These are phyloP conservation scores for Thermomucor indicae-seudaticae DNA, from an alignment of 371 early-diverging fungal species.

Conservation along the genomic window DNA sequence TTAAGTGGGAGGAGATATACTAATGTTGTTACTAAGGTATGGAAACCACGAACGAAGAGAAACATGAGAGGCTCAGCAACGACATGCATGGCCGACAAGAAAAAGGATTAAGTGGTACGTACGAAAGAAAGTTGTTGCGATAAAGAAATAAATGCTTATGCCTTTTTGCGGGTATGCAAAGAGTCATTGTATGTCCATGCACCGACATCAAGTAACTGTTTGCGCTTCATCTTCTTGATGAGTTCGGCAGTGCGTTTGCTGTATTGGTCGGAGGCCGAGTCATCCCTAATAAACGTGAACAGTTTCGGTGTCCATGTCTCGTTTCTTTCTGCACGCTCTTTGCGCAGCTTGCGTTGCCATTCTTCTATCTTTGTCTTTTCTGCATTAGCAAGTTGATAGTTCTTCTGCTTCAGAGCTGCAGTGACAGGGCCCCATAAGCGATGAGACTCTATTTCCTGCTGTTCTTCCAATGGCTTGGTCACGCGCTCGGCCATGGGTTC, in stretches of 20 bases:
- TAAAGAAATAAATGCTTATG: no score
- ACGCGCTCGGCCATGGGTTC: conserved; percentile 51
- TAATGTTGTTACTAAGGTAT: no score
- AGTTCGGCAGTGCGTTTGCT: conserved; percentile 7
- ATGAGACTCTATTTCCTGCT: conserved; percentile 66
- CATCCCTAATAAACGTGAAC: conserved; percentile 51
- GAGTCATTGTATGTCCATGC: conserved; percentile 44
- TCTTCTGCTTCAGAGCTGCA: conserved; percentile 57
- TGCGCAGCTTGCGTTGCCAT: conserved; percentile 62
- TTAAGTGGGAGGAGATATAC: no score
- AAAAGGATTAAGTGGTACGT: neutral
- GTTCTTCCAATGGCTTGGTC: conserved; percentile 55
- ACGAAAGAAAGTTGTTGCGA: neutral
- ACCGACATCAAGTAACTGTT: conserved; percentile 34
- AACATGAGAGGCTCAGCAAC: no score
- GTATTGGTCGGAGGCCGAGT: conserved; percentile 12
- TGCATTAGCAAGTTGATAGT: conserved; percentile 61
- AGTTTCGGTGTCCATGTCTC: conserved; percentile 40
- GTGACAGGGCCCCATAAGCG: conserved; percentile 69
- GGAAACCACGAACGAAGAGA: neutral
- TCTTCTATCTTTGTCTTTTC: conserved; percentile 75
- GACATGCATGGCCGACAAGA: no score
- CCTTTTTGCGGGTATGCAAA: conserved; percentile 25
- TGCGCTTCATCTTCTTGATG: conserved; percentile 17
- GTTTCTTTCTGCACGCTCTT: conserved; percentile 51